Evolutionary conservation across 2,329 filamentous ascomycete genomes (phyloP).

Genomic region (Neofusicoccum kwambonambiense): DNA sequence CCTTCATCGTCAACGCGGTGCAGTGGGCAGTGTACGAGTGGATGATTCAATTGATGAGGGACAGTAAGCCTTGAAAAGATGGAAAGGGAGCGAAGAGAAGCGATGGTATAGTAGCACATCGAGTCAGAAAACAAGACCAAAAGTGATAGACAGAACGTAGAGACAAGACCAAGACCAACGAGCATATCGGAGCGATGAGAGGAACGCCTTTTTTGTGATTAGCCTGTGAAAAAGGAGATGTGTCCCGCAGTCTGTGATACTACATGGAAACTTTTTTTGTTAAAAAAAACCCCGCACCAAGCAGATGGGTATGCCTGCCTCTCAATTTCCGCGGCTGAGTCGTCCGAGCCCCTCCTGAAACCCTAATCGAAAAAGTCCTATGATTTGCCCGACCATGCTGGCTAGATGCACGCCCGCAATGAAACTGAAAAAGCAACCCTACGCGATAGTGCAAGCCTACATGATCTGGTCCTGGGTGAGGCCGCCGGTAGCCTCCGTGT

Average conservation of each 20-base stretch:
- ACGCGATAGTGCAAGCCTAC: slow-evolving; percentile 47
- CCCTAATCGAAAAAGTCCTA: slow-evolving; percentile 10
- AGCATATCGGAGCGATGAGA: neutral
- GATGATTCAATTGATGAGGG: slow-evolving; percentile 60
- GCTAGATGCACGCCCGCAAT: slow-evolving; percentile 11
- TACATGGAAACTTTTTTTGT: slow-evolving; percentile 13
- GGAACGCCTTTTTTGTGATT: slow-evolving; percentile 15
- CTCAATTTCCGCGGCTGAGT: slow-evolving; percentile 9
- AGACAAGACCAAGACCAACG: neutral
- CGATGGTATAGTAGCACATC: too few species aligned
- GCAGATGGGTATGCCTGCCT: slow-evolving; percentile 14
- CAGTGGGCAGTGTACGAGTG: slow-evolving; percentile 90
- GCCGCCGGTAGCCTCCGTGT: slow-evolving; percentile 66
- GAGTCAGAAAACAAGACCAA: neutral
- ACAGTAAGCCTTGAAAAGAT: neutral
- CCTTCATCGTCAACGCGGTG: slow-evolving; percentile 92
- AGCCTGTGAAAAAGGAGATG: slow-evolving; percentile 10
- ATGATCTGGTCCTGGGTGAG: slow-evolving; percentile 99
- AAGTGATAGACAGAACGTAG: neutral
- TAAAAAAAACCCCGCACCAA: slow-evolving; percentile 5
- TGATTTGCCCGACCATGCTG: slow-evolving; percentile 13
- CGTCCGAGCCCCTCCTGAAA: slow-evolving; percentile 5
- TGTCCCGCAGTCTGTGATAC: slow-evolving; percentile 14
- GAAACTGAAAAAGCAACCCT: slow-evolving; percentile 12
- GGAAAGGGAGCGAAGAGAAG: neutral